Base-by-base conservation (phyloP, 192 early-diverging fungal genomes). In the Mortierella antarctica region DNA sequence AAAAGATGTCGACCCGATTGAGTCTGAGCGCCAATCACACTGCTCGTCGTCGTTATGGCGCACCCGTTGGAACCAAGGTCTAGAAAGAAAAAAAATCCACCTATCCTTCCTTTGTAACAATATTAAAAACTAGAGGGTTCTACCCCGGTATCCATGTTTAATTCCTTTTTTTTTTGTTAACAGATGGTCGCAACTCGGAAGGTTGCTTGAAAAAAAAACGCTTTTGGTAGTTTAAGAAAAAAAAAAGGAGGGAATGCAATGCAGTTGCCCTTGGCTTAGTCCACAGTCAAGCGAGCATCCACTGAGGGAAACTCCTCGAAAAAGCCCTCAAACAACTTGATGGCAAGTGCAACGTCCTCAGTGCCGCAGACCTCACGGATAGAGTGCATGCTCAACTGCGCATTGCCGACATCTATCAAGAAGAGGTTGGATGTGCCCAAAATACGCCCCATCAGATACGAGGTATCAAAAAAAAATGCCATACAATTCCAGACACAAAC, bases 321-420 rank as follows among this genome's bases (percentile, higher is more conserved):
- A 73, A 92, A 92, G 12, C 75, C 84, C 87, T 91, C 86, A 78
- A 99, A 97, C 71, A 99, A 84, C 69, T 89, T 82, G 74, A 99
- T 94, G 41, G 95, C 90, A 81, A 93, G 80, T 1, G 85, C 86
- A 52, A 98, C 93, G 74, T 98, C 98, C 62, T 97, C 92, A 41
- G 90, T 88, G 12, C 97, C 98, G 68, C 92, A 91, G 13, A 88
- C 89, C 83, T 99, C 97, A 57, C 97, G 95, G 83, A 96, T 93
- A 66, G 95, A 96, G 84, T 99, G 98, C 98, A 98, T 99, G 70
- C 93, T 93, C 68, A 98, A 82, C 84, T 99, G 95, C 40, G 97
- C 92, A 71, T 96, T 97, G 56, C 98, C 97, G 48, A 99, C 92
- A 86, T 99, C 96, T 86, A 70, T 13, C 74, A 39, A 40, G 46